Evolutionary conservation across 2,329 filamentous ascomycete species (phyloP).

Genomic region (Ceratocystis huliohia): DNA sequence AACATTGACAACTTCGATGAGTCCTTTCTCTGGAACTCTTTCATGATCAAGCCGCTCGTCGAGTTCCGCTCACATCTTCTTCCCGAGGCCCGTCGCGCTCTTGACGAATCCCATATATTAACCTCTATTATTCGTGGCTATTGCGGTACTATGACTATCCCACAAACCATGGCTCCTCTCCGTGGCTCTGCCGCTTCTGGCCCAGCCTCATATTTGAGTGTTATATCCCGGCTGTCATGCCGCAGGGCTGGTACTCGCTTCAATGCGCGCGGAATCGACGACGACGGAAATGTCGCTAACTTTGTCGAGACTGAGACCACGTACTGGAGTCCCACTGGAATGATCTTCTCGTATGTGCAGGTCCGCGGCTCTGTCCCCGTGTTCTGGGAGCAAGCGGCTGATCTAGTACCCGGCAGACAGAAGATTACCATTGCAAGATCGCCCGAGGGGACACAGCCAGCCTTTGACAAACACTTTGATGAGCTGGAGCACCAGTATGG

Average conservation of each 20-base stretch:
- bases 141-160: constrained; percentile 74
- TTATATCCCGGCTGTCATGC: constrained; percentile 87
- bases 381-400: constrained; percentile 92
- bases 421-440: constrained; percentile 88
- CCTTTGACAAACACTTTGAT: constrained; percentile 91
- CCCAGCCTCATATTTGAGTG: constrained; percentile 68
- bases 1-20: constrained; percentile 89
- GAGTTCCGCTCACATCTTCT: constrained; percentile 75
- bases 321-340: constrained; percentile 65
- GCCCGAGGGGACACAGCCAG: constrained; percentile 78
- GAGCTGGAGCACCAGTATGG: constrained; percentile 78
- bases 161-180: constrained; percentile 60
- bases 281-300: constrained; percentile 94
- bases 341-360: constrained; percentile 88
- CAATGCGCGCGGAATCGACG: constrained; percentile 93
- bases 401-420: constrained; percentile 79
- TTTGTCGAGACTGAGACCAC: constrained; percentile 97
- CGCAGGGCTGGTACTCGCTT: constrained; percentile 85
- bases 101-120: constrained; percentile 79
- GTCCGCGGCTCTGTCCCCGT: constrained; percentile 85
- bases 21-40: constrained; percentile 93
- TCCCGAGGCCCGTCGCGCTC: constrained; percentile 56
- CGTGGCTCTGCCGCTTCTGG: constrained; percentile 41
- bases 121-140: constrained; percentile 93
- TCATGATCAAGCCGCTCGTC: constrained; percentile 89